phyloP scores from a whole-genome alignment of 176 grass and related monocot genomes.

The Raddia distichophylla region DNA sequence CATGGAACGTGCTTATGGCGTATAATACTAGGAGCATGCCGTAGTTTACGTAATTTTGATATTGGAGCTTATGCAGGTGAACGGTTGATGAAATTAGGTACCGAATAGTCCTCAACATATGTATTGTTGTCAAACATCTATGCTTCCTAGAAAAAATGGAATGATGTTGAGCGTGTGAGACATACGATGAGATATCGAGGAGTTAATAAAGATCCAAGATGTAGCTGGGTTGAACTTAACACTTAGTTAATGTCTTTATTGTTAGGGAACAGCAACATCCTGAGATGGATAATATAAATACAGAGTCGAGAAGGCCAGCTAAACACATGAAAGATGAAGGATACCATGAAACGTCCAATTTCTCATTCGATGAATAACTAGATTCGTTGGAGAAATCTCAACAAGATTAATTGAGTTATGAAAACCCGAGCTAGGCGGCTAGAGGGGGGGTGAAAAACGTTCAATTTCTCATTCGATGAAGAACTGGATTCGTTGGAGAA shows the following conservation, averaged over 20 bases:
- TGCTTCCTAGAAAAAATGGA: constrained; percentile 60
- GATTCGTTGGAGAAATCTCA: no score
- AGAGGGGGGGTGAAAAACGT: no score
- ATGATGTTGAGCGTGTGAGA: constrained; percentile 72
- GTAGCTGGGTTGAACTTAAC: constrained; percentile 78
- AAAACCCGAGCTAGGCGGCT: no score
- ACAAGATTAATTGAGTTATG: no score
- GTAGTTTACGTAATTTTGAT: constrained; percentile 50
- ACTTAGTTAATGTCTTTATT: constrained; percentile 74
- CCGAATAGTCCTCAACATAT: constrained; percentile 64
- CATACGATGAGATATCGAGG: constrained; percentile 65
- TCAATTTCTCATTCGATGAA: constrained; percentile 32
- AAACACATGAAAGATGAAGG: constrained; percentile 82
- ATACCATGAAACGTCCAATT: constrained; percentile 33
- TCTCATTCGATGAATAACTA: no score
- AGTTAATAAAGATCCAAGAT: constrained; percentile 70
- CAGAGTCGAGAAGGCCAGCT: constrained; percentile 53
- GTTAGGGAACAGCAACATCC: constrained; percentile 66
- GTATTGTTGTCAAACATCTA: constrained; percentile 83
- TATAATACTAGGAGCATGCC: constrained; percentile 72
- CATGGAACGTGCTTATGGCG: constrained; percentile 78
- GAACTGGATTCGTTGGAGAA: background rate
- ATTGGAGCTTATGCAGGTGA: constrained; percentile 76
- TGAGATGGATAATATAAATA: constrained; percentile 55
- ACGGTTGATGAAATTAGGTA: constrained; percentile 57